Conservation (phyloP, 2,329 filamentous ascomycete species). For the Exophiala sideris region DNA sequence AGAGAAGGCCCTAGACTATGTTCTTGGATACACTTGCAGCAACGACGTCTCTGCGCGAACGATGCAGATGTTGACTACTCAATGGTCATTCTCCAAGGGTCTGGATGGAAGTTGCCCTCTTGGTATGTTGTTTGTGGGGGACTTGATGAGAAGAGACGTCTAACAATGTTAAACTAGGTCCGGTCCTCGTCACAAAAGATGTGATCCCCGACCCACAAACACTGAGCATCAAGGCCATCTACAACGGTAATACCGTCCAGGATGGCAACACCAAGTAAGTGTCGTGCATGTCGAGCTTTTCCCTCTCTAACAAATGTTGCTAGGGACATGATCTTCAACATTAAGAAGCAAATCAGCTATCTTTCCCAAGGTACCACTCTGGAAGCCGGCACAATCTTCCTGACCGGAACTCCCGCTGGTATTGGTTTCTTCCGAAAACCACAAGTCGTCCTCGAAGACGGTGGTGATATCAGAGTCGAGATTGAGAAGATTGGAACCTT, state of each 20-base stretch:
- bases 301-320: slow-evolving; percentile 5
- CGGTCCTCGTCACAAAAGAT: slow-evolving; percentile 28
- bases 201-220: slow-evolving; percentile 40
- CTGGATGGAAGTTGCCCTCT: slow-evolving; percentile 44
- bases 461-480: slow-evolving; percentile 46
- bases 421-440: slow-evolving; percentile 43
- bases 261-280: slow-evolving; percentile 26
- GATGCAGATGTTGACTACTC: slow-evolving; percentile 37
- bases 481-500: slow-evolving; percentile 50
- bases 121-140: slow-evolving; percentile 28
- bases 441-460: slow-evolving; percentile 37
- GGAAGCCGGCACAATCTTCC: slow-evolving; percentile 37
- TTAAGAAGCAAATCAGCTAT: slow-evolving; percentile 37
- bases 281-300: neutral
- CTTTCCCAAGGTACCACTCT: slow-evolving; percentile 40
- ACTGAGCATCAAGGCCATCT: slow-evolving; percentile 35
- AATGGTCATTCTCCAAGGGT: slow-evolving; percentile 42
- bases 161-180: slow-evolving; percentile 1
- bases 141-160: neutral
- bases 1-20: slow-evolving; percentile 38
- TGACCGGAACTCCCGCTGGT: slow-evolving; percentile 44
- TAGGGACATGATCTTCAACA: slow-evolving; percentile 39
- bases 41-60: slow-evolving; percentile 43
- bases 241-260: slow-evolving; percentile 25
- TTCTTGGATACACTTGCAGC: slow-evolving; percentile 39